Evolutionary conservation across 768 basidiomycete species (phyloP).

Genomic region (Mycena vulgaris): DNA sequence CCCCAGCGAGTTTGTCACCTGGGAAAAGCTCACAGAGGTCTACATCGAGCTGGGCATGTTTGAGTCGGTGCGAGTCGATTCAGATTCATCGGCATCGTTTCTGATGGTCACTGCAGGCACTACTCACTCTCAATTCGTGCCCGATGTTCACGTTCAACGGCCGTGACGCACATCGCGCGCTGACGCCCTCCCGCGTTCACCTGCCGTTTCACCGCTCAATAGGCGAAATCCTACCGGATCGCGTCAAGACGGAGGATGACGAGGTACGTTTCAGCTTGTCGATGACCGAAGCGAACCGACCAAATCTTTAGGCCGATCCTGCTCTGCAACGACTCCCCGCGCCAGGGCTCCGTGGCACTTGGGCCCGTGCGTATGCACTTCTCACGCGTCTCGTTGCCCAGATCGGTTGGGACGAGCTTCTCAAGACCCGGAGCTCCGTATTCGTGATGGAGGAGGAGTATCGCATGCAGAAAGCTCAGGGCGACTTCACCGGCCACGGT

Average conservation of each 20-base stretch:
- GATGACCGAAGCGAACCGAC: background rate
- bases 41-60: conserved; percentile 93
- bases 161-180: conserved; percentile 90
- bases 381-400: conserved; percentile 92
- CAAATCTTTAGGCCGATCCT: conserved; percentile 81
- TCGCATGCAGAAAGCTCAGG: conserved; percentile 92
- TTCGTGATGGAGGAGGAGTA: conserved; percentile 99
- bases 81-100: background rate
- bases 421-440: conserved; percentile 93
- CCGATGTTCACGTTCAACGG: conserved; percentile 99
- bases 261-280: conserved; percentile 63
- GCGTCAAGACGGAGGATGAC: conserved; percentile 86
- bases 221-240: conserved; percentile 91
- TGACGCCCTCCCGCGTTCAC: conserved; percentile 85
- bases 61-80: conserved; percentile 71
- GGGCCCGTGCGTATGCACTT: conserved; percentile 94
- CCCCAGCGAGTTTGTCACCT: conserved; percentile 98
- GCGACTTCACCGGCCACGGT: conserved; percentile 66
- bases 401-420: conserved; percentile 98
- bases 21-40: conserved; percentile 97
- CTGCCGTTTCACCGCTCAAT: conserved; percentile 90
- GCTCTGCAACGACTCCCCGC: conserved; percentile 96
- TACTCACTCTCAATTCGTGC: conserved; percentile 97
- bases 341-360: conserved; percentile 94
- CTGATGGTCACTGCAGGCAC: conserved; percentile 63